Base-by-base conservation (phyloP, 1,284 basidiomycete species). In the Microbotryum intermedium region DNA sequence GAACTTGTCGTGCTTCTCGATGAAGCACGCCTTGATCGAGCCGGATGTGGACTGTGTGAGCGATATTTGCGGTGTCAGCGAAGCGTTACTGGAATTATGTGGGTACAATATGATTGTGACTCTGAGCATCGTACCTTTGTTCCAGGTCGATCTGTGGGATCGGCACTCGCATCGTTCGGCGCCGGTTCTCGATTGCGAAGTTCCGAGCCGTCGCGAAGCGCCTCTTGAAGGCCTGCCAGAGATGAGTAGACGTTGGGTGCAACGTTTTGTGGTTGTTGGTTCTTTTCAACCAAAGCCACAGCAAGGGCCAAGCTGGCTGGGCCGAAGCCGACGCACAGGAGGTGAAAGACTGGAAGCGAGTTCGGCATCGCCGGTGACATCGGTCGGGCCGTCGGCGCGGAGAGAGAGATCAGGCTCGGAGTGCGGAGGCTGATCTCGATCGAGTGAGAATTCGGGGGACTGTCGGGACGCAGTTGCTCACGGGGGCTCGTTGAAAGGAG, bases 251-350 rank as follows among this genome's bases (percentile, higher is more conserved):
- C n/a, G 20, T 28, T 50, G 28, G 59, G 29, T 16, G 34, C 29
- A n/a, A 23, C 4, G 47, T 0, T 5, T 16, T 39, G 34, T 39
- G 34, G 4, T 39, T 39, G 34, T 16, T 39, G 34, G 53, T 66
- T 61, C 55, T 72, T 79, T 50, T 78, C 81, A 13, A 79, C 74
- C 62, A 83, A 75, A 4, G 79, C 81, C 42, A 82, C 79, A 25
- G 82, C 82, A 64, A 83, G 75, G 45, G 81, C 80, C 61, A 83
- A 74, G 61, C 82, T 81, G 2, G 82, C 78, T 28, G 82, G 82
- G n/a, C 82, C 82, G 60, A 82, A 82, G 4, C 82, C 82, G n/a
- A 82, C 70, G 50, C 80, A 80, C 53, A 83, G 73, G 34, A 82
- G 66, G 72, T 83, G 80, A 71, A 77, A 81, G 54, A 60, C 23